Evolutionary conservation across 2,329 filamentous ascomycete genomes (phyloP), one percentile per base, ranked within the genome.

Genomic region (Aspergillus caelatus): DNA sequence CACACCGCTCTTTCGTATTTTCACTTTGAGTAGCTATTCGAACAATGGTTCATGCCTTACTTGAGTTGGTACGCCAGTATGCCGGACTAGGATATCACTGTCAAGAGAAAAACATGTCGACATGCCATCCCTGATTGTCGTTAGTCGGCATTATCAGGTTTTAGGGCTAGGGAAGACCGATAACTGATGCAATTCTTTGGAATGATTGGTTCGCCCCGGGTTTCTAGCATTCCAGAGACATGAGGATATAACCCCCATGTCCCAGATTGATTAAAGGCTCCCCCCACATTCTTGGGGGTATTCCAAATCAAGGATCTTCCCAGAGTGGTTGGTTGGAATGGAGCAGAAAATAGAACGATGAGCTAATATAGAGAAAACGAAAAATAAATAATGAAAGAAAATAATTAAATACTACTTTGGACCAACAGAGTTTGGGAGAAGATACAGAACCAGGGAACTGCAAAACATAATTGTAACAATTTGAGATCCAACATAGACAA

Each of bases 261-360:
- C 58, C 28, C 19, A 39, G 54, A 54, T 48, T 26, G 53, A 48
- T 60, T 45, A 46, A 21, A 21, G 34, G 39, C 32, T 34, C 32
- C 52, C 52, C 60, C 53, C 60, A 50, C 58, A 63, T 61, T 61
- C 58, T 57, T 53, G 28, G 26, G 41, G 23, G 34, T 34, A 65
- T 62, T 65, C 48, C 60, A 62, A 65, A 65, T 65, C 46, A 65
- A 48, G 34, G 21, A 53, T 30, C 6, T 28, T 23, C 21, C 14
- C 52, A 19, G 23, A 53, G 36, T 53, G 46, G 39, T 36, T 30
- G 46, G 26, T 16, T 16, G 50, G 23, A 46, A 48, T 30, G 57
- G 21, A 55, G 26, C n/a, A 12, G 23, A 5, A 55, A 43, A 34
- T 11, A 52, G 48, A 60, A 14, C 16, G 26, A 34, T 4, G 21